phyloP scores from a whole-genome alignment of 2,329 filamentous ascomycete species.

The Diplodia intermedia region DNA sequence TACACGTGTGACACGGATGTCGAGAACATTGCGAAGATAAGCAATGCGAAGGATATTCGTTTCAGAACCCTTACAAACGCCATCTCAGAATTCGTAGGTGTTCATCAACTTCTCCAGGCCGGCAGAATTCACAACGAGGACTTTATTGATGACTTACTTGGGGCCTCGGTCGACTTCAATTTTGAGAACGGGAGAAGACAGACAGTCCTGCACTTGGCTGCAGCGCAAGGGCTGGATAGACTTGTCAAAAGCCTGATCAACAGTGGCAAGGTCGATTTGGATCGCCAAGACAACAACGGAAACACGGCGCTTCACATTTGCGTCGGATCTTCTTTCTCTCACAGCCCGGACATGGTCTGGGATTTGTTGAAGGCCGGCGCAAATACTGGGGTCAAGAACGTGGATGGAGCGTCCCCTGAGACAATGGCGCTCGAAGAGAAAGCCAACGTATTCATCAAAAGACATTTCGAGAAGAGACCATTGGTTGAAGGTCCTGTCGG shows the following conservation, averaged over 20 bases:
- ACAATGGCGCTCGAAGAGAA: neutral
- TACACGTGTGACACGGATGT: neutral
- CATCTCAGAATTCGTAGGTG: neutral
- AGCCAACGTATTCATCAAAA: neutral
- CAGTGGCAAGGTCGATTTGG: conserved; percentile 17
- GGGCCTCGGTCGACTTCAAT: conserved; percentile 3
- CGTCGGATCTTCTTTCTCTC: neutral
- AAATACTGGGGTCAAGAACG: neutral
- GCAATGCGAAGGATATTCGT: neutral
- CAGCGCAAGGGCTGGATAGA: neutral
- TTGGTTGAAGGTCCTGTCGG: conserved; percentile 8
- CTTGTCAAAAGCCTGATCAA: conserved; percentile 6
- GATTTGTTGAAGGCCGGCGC: conserved; percentile 1
- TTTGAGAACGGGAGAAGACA: neutral
- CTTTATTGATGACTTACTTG: neutral
- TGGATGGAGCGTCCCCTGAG: neutral
- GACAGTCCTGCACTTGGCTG: conserved; percentile 1
- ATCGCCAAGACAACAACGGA: neutral
- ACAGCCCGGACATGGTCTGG: neutral
- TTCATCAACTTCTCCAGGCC: neutral
- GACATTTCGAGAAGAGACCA: neutral
- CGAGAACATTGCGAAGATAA: neutral
- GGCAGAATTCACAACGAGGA: neutral
- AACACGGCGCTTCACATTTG: conserved; percentile 13
- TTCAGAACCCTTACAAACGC: conserved; percentile 8